A percentile compares a stretch with the other conserved stretches of the same genome.
phyloP scores from a whole-genome alignment of 1,284 basidiomycete genomes.

The Trichosporon ovoides region DNA sequence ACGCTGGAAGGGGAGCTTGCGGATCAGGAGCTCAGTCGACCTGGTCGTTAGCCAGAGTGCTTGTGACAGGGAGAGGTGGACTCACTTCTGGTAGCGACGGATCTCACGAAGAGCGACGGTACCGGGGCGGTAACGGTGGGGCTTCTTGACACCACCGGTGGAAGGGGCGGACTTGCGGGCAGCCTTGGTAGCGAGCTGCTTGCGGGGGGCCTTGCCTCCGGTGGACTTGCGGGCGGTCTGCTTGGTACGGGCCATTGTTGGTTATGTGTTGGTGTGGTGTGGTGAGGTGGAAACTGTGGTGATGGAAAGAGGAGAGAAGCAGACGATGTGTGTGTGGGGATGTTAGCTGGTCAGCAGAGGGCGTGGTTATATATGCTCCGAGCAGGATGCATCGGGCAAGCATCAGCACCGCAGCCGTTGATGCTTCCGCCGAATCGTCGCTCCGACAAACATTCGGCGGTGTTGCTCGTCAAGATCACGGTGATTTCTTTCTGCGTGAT shows the following conservation, averaged over 20 bases:
- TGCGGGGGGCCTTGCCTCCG: slow-evolving; percentile 54
- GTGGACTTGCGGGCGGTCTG: slow-evolving; percentile 62
- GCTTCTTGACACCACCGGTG: slow-evolving; percentile 94
- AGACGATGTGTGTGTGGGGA: not conserved
- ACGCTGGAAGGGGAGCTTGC: slow-evolving; percentile 88
- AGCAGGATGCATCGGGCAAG: not conserved
- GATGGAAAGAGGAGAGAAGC: not conserved
- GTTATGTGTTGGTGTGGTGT: not conserved
- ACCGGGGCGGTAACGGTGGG: slow-evolving; percentile 92
- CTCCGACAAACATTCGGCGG: too few relatives aligned
- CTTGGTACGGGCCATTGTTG: slow-evolving; percentile 47
- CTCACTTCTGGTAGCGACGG: slow-evolving; percentile 72
- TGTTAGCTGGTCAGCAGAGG: not conserved
- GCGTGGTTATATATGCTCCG: not conserved
- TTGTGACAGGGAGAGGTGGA: slow-evolving; percentile 1
- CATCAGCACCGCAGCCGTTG: not conserved
- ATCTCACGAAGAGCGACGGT: slow-evolving; percentile 97
- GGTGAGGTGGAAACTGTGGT: not conserved
- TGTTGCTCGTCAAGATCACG: too few relatives aligned
- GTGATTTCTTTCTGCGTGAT: too few relatives aligned
- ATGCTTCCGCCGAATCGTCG: too few relatives aligned
- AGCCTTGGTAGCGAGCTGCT: slow-evolving; percentile 75
- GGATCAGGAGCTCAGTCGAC: slow-evolving; percentile 85
- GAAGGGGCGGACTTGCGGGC: slow-evolving; percentile 56
- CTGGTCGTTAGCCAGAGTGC: slow-evolving; percentile 44